Evolutionary conservation across 129 eudicot species (phyloP), one percentile per base, ranked within the genome.

Genomic region (Oenanthe sinensis): DNA sequence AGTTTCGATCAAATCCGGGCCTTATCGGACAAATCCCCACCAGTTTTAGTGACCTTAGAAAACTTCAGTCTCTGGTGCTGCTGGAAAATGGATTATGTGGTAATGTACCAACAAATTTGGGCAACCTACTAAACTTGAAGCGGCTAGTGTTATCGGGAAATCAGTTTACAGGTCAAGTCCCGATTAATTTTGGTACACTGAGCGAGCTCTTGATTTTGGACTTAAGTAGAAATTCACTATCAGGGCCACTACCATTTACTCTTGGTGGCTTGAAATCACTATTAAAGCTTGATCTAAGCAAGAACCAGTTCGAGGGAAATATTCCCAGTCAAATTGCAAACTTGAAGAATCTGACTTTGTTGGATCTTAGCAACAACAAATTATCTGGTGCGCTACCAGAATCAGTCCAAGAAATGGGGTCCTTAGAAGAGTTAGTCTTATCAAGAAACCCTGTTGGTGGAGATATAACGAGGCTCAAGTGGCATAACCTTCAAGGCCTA

Each of bases 361-460:
- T 86, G 58, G 89, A 86, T 69, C 84, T 86, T 47, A 81, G 89
- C 24, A 75, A 60, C 45, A 86, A 86, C 87, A 83, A 60, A 1
- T 80, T 86, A 17, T 80, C 87, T 48, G 89, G 87, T 68, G 89
- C 83, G 37, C 71, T 86, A 71, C 48, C 83, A 8, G 11, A 52
- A 22, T 72, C 79, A 65, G 1, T 80, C 60, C 69, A 71, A 76
- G 71, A 76, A 80, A 44, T 84, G 84, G 26, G 30, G n/a, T 80
- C 86, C 16, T 44, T 86, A 33, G 75, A 83, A 44, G 84, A 82
- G 75, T 40, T 86, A 54, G 67, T 83, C 3, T 60, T 86, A 40
- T 49, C 89, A 3, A 44, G 75, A 28, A 86, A 86, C 58, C 89
- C 80, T 24, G 46, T 81, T 0, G 83, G 89, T 33, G 89, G 87